Percentiles rank a stretch among this genome's conserved stretches.
Conservation (phyloP, 2,329 filamentous ascomycete genomes). For the Didymella glomerata region DNA sequence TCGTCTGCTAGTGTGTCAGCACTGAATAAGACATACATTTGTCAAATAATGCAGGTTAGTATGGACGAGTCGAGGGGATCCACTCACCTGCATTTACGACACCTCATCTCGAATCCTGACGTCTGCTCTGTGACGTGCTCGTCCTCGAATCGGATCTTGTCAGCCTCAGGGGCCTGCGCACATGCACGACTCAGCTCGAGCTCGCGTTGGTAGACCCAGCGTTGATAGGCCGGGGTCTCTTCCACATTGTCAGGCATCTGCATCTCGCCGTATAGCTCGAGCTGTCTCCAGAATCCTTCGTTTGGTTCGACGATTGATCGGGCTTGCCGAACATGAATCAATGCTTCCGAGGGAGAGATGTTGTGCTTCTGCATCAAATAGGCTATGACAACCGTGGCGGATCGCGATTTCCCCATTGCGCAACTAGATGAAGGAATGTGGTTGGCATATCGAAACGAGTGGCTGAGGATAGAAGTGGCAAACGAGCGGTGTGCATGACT, state of each 20-base stretch:
- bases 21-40: conserved; percentile 20
- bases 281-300: conserved; percentile 86
- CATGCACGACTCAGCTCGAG: conserved; percentile 74
- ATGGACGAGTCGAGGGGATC: conserved; percentile 19
- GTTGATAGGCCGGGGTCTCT: conserved; percentile 78
- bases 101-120: conserved; percentile 72
- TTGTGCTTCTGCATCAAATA: conserved; percentile 74
- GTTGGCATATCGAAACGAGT: conserved; percentile 48
- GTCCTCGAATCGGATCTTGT: conserved; percentile 83
- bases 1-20: conserved; percentile 56
- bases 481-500: conserved; percentile 47
- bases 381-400: conserved; percentile 82
- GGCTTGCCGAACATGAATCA: conserved; percentile 72
- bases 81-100: conserved; percentile 85
- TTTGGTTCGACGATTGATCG: conserved; percentile 89
- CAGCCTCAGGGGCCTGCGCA: conserved; percentile 78
- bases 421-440: conserved; percentile 60
- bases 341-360: conserved; percentile 68
- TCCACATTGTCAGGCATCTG: conserved; percentile 76
- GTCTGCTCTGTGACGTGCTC: conserved; percentile 59
- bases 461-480: conserved; percentile 44
- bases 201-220: conserved; percentile 74
- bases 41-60: conserved; percentile 17
- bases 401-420: conserved; percentile 95
- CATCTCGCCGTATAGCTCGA: conserved; percentile 88